Percentiles rank a stretch among this genome's conserved stretches.
Evolutionary conservation across 2,329 filamentous ascomycete genomes (phyloP).

Genomic region (Fusarium oligoseptatum): DNA sequence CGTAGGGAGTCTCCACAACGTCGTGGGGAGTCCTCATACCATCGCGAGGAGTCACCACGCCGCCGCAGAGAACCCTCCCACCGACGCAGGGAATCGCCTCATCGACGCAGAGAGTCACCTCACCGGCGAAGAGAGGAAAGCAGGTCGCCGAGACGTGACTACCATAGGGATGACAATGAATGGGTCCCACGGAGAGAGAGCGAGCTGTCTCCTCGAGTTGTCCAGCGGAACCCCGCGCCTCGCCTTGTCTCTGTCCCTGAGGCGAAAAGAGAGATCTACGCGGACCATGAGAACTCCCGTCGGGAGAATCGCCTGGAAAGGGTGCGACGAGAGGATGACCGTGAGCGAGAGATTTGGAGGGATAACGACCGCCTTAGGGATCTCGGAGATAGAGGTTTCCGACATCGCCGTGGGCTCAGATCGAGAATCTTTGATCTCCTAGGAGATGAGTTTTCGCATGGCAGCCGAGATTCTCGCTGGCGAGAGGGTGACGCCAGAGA

Average conservation of each 20-base stretch:
- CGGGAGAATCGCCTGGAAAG: conserved; percentile 33
- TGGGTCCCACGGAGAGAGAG: conserved; percentile 15
- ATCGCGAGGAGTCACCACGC: not conserved
- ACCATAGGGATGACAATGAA: conserved; percentile 15
- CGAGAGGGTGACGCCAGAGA: conserved; percentile 30
- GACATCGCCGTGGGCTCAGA: conserved; percentile 20
- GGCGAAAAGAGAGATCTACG: conserved; percentile 32
- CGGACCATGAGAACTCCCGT: conserved; percentile 9
- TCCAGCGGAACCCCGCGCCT: conserved; percentile 27
- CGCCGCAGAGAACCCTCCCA: not conserved
- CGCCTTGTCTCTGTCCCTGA: conserved; percentile 34
- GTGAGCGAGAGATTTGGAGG: conserved; percentile 15
- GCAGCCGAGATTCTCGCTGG: conserved; percentile 29
- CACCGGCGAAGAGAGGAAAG: conserved; percentile 4
- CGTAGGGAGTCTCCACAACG: not conserved
- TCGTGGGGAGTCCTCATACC: not conserved
- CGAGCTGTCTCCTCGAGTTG: conserved; percentile 31
- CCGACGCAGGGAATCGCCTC: not conserved
- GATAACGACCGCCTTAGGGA: conserved; percentile 34
- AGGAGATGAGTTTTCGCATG: conserved; percentile 1
- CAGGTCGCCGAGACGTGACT: conserved; percentile 23
- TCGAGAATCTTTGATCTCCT: conserved; percentile 17
- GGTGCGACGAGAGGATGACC: conserved; percentile 21
- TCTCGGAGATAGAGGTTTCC: conserved; percentile 25
- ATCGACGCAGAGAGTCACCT: not conserved